Conservation (phyloP, 192 early-diverging fungal genomes). For the Podila minutissima region DNA sequence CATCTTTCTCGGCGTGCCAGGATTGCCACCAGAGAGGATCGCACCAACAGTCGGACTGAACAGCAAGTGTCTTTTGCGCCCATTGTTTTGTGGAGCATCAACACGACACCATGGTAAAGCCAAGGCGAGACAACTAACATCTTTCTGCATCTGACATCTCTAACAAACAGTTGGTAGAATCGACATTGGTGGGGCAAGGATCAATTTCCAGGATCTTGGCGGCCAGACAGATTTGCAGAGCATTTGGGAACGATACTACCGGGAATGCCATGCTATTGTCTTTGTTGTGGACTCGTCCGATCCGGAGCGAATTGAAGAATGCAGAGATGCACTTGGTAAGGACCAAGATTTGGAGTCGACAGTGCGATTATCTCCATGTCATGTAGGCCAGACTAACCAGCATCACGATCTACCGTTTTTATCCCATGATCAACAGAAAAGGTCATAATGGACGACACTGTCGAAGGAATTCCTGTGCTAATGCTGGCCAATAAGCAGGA, state of each 20-base stretch:
- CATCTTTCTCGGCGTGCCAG: slow-evolving; percentile 73
- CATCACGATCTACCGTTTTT: neutral
- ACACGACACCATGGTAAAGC: neutral
- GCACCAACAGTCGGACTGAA: slow-evolving; percentile 95
- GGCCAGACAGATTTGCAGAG: slow-evolving; percentile 88
- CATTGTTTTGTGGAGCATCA: neutral
- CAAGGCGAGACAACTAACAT: neutral
- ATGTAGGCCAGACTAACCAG: neutral
- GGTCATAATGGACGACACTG: slow-evolving; percentile 77
- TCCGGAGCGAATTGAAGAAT: slow-evolving; percentile 82
- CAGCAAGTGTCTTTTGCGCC: slow-evolving; percentile 60
- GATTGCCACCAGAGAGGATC: slow-evolving; percentile 90
- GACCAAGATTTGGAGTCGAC: neutral
- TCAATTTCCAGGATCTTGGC: slow-evolving; percentile 97
- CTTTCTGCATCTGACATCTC: neutral
- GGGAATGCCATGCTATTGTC: slow-evolving; percentile 91
- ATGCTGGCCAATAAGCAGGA: slow-evolving; percentile 98
- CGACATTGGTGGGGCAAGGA: slow-evolving; percentile 67
- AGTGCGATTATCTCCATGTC: too few relatives aligned
- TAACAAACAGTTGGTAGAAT: slow-evolving; percentile 76
- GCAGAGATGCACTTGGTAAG: slow-evolving; percentile 79
- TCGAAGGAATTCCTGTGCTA: slow-evolving; percentile 88
- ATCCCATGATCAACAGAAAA: slow-evolving; percentile 59
- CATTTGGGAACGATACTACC: slow-evolving; percentile 95
- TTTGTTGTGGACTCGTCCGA: slow-evolving; percentile 95